Percentiles rank a stretch among this genome's conserved stretches.
Evolutionary conservation across 768 basidiomycete genomes (phyloP).

Genomic region (Porphyrellus cyaneotinctus): DNA sequence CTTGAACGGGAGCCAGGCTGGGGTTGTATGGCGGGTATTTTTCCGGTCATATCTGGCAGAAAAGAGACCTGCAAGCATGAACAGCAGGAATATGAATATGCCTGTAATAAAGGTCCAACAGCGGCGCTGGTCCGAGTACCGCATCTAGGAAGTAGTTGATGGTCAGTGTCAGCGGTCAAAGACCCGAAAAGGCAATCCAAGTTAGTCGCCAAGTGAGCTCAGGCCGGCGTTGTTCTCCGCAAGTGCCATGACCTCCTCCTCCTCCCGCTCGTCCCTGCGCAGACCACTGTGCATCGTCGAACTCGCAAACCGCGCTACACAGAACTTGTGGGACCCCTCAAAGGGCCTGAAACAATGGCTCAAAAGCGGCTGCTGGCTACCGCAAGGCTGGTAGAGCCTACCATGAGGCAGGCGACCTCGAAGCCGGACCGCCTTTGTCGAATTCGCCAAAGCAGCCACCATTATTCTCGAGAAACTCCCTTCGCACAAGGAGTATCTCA

Average conservation of each 20-base stretch:
- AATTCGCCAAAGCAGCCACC: slow-evolving; percentile 69
- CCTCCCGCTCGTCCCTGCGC: slow-evolving; percentile 18
- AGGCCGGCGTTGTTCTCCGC: slow-evolving; percentile 5
- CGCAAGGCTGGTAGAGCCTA: slow-evolving; percentile 51
- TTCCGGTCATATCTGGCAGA: slow-evolving; percentile 32
- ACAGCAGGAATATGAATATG: slow-evolving; percentile 45
- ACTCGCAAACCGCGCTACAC: slow-evolving; percentile 57
- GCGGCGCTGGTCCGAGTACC: slow-evolving; percentile 15
- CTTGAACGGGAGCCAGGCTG: slow-evolving; percentile 19
- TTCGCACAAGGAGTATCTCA: slow-evolving; percentile 60
- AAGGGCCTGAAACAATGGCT: slow-evolving; percentile 65
- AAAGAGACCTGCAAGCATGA: slow-evolving; percentile 50
- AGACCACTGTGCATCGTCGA: slow-evolving; percentile 63
- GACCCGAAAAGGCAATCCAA: slow-evolving; percentile 21
- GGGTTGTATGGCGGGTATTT: background rate
- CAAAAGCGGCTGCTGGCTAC: slow-evolving; percentile 58
- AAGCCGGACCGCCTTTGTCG: slow-evolving; percentile 60
- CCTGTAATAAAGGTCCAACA: slow-evolving; percentile 41
- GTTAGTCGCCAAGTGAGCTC: slow-evolving; percentile 10
- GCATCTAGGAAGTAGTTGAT: slow-evolving; percentile 22
- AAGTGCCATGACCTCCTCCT: slow-evolving; percentile 22
- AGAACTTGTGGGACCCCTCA: slow-evolving; percentile 52
- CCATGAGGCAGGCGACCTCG: no score
- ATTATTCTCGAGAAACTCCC: slow-evolving; percentile 79
- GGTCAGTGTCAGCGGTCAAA: background rate